These are phyloP conservation scores for Wickerhamiella infanticola DNA, from an alignment of 1,139 yeast genomes.

Conservation along the genomic window DNA sequence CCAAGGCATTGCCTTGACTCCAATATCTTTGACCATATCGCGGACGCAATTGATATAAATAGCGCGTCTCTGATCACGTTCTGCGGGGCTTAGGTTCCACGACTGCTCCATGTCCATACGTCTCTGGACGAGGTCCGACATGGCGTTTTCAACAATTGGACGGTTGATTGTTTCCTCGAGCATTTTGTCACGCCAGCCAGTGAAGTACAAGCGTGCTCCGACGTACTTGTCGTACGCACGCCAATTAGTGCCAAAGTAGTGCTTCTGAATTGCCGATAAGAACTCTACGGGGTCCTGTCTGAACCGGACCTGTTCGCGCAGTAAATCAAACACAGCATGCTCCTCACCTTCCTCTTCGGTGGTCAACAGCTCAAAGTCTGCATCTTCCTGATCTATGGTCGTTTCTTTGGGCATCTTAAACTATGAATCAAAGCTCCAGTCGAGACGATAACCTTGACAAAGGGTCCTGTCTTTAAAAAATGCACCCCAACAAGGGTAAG, in stretches of 20 bases:
- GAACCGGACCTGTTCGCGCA: slow-evolving; percentile 19
- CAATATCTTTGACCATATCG: slow-evolving; percentile 20
- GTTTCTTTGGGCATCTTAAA: background rate
- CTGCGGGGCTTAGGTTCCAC: slow-evolving; percentile 13
- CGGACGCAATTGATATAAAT: slow-evolving; percentile 21
- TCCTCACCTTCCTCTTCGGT: slow-evolving; percentile 2
- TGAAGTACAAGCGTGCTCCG: slow-evolving; percentile 25
- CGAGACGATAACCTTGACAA: too few species aligned
- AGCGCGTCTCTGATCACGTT: slow-evolving; percentile 16
- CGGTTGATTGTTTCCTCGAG: slow-evolving; percentile 20
- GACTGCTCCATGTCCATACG: slow-evolving; percentile 20
- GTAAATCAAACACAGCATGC: slow-evolving; percentile 9
- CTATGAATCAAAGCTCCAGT: too few species aligned
- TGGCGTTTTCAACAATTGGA: slow-evolving; percentile 19
- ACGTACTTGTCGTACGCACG: slow-evolving; percentile 26
- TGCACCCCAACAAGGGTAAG: too few species aligned
- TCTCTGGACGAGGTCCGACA: slow-evolving; percentile 21
- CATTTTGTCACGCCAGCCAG: slow-evolving; percentile 22
- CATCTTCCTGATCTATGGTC: background rate
- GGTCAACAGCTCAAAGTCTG: slow-evolving; percentile 4
- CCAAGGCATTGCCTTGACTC: slow-evolving; percentile 23
- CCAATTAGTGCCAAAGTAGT: slow-evolving; percentile 25
- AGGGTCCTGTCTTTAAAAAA: too few species aligned
- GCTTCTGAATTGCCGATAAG: slow-evolving; percentile 20
- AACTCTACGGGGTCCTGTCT: slow-evolving; percentile 25